Evolutionary conservation across 805 yeast species (phyloP), one percentile per base, ranked within the genome.

Genomic region (Nakazawaea holstii): DNA sequence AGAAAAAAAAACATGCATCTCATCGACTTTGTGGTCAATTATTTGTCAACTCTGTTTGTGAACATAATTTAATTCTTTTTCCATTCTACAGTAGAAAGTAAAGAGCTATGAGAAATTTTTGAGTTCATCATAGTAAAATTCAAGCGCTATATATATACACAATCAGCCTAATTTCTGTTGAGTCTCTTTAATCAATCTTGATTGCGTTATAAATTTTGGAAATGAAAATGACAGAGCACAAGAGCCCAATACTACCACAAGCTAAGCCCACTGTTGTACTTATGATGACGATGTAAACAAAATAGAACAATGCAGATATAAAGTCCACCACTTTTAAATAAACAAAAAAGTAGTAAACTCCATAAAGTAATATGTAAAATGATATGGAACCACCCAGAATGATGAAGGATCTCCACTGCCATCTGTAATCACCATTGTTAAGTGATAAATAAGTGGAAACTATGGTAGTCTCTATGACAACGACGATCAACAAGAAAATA

Each of bases 341-440:
- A 44, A 70, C 68, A 44, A 77, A 57, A 57, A 79, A 77, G 61
- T 89, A 87, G 59, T 84, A 85, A 17, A 84, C 57, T 6, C 92
- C 77, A 60, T 86, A 88, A 8, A 71, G 62, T 53, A 79, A 79
- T 49, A 89, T 72, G 65, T 84, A 87, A 72, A 83, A 71, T 29
- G 89, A 88, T 41, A 87, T 76, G 49, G 91, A 80, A 4, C 79
- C 69, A 1, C 80, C 69, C 4, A 95, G 87, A 28, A 82, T 78
- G 46, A 79, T 62, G 62, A 87, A 88, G 10, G 89, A 71, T 54
- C 82, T 73, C 96, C 96, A 88, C 59, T 87, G 87, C 96, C 96
- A 90, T 54, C 73, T 67, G 43, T 77, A 76, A 58, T 77, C 64
- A n/a, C 64, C 62, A 17, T 57, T 50, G 44, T 60, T 70, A 56